phyloP scores from a whole-genome alignment of 164 flowering plant species.

The Vitis rupestris region DNA sequence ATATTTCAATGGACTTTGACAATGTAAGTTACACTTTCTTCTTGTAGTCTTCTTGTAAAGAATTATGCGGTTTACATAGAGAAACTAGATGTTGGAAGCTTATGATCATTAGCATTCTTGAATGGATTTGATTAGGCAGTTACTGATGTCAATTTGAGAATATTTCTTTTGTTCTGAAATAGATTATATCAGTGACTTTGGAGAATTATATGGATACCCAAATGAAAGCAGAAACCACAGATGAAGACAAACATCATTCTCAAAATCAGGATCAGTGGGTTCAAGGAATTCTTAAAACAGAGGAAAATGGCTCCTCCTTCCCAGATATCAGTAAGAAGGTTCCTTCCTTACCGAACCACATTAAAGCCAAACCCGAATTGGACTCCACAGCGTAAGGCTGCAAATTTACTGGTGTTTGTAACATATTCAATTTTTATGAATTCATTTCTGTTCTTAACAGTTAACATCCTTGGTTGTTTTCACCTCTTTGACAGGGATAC shows the following conservation, averaged over 20 bases:
- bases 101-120: neutral
- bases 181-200: slow-evolving; percentile 75
- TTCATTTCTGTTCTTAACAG: neutral
- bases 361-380: slow-evolving; percentile 28
- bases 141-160: slow-evolving; percentile 4
- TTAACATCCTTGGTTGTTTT: slow-evolving; percentile 1
- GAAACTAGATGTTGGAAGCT: neutral
- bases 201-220: slow-evolving; percentile 58
- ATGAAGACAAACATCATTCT: slow-evolving; percentile 20
- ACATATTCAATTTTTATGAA: neutral
- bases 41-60: neutral
- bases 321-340: slow-evolving; percentile 25
- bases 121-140: neutral
- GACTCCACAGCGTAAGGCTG: slow-evolving; percentile 43
- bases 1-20: slow-evolving; percentile 79
- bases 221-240: slow-evolving; percentile 26
- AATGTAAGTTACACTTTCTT: slow-evolving; percentile 47
- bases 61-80: neutral
- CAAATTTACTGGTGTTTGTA: slow-evolving; percentile 1
- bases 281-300: slow-evolving; percentile 38
- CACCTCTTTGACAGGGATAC: slow-evolving; percentile 43
- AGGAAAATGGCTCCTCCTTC: slow-evolving; percentile 24
- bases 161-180: slow-evolving; percentile 19
- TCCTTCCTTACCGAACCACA: slow-evolving; percentile 23
- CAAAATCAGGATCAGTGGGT: slow-evolving; percentile 30